A percentile compares a stretch with the other conserved stretches of the same genome.
Evolutionary conservation across 1,284 basidiomycete genomes (phyloP).

Genomic region (Irpex sp.): DNA sequence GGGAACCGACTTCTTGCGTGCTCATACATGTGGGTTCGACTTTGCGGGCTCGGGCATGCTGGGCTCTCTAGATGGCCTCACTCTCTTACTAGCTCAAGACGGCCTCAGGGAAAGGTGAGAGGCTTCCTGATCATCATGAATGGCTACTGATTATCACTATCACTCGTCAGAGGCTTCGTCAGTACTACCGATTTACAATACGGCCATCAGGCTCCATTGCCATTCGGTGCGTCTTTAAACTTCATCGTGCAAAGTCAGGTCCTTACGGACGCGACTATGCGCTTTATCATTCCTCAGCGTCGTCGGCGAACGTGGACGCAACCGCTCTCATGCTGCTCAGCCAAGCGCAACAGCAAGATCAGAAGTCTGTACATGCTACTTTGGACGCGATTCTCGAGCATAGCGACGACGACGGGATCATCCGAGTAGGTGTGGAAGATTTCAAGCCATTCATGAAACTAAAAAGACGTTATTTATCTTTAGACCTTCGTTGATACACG

Average conservation of each 20-base stretch:
- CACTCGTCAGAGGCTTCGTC: too few species aligned
- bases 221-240: neutral
- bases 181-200: too few species aligned
- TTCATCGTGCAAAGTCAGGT: neutral
- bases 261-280: neutral
- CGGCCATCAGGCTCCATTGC: neutral
- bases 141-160: too few species aligned
- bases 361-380: constrained; percentile 34
- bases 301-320: neutral
- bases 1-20: neutral
- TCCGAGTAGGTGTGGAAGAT: constrained; percentile 31
- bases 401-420: constrained; percentile 45
- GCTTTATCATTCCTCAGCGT: neutral
- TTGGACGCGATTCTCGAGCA: constrained; percentile 54
- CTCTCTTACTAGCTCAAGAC: neutral
- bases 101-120: neutral
- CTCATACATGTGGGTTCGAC: neutral
- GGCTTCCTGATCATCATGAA: too few species aligned
- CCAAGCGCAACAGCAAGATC: constrained; percentile 14
- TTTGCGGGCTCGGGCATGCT: neutral
- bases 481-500: constrained; percentile 53
- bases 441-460: neutral
- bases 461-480: neutral
- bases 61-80: neutral
- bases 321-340: neutral